Percentiles rank a stretch among this genome's conserved stretches.
phyloP scores from a whole-genome alignment of 495 filamentous ascomycete genomes.

The Penicillium coprophilum region DNA sequence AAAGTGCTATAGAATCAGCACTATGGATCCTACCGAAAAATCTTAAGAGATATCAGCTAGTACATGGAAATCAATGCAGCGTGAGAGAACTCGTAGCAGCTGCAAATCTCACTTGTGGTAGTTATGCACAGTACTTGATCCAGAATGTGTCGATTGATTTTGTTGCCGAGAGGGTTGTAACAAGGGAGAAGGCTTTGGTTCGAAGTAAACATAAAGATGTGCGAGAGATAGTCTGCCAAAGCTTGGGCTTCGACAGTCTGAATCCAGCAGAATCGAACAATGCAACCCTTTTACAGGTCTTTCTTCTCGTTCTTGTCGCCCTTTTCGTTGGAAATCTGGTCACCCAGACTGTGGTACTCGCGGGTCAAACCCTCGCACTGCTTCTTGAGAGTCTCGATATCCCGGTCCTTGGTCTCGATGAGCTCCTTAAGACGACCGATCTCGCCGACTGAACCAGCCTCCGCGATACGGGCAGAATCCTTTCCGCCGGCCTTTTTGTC shows the following conservation, averaged over 20 bases:
- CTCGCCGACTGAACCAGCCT: constrained; percentile 72
- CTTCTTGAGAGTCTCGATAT: constrained; percentile 81
- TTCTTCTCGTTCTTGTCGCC: constrained; percentile 62
- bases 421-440: constrained; percentile 70
- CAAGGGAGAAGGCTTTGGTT: not conserved
- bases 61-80: not conserved
- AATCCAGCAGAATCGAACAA: not conserved
- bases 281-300: constrained; percentile 52
- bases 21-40: constrained; percentile 7
- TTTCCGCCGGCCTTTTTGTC: constrained; percentile 73
- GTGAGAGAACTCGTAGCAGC: not conserved
- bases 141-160: not conserved
- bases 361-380: constrained; percentile 71
- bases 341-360: constrained; percentile 79
- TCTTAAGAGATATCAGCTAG: constrained; percentile 2
- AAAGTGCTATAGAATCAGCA: constrained; percentile 3
- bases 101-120: not conserved
- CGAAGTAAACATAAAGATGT: not conserved
- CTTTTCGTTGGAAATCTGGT: constrained; percentile 65
- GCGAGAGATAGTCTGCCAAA: not conserved
- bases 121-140: constrained; percentile 10
- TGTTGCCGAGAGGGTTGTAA: not conserved
- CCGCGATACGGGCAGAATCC: constrained; percentile 58
- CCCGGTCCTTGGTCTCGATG: constrained; percentile 67
- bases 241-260: not conserved